Evolutionary conservation across 331 rosid species (phyloP), one percentile per base, ranked within the genome.

Genomic region (Quercus phellos): DNA sequence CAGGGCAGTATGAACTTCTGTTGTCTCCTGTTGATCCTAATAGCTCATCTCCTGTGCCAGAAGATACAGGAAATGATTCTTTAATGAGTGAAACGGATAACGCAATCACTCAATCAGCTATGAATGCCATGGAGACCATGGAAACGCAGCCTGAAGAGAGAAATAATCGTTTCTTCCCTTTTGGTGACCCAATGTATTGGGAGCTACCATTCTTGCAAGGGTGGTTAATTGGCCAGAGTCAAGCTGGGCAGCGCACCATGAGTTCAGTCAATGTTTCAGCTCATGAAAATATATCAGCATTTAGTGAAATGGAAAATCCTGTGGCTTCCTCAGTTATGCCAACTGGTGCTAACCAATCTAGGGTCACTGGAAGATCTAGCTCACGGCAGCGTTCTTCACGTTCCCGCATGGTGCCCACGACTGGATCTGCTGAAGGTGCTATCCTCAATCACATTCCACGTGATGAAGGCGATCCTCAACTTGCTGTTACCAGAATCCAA

Each of bases 181-280:
- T 89, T 42, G 87, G 91, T 76, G 97, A 90, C 34, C 74, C 90
- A 74, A 77, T 85, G 63, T 85, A 85, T 75, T 92, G 99, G 99
- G 99, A 94, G 71, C 80, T 91, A 63, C 98, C 99, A 84, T 94
- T 92, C 87, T 87, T 94, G 79, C 99, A 91, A 80, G 99, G 99
- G 55, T 94, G 91, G 94, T 80, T 94, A 78, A 90, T 94, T 84
- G 98, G 98, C 84, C 98, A 94, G 84, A 90, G 84, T 81, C 97
- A 94, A 87, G 97, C 83, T 60, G 90, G 88, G 63, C 89, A 81
- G 70, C 92, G 89, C 30, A 79, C 89, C 69, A 77, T 73, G 90
- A 87, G 79, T 78, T 46, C 69, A 14, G 73, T 54, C 67, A 70
- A 54, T 83, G 80, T 68, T 76, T 75, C 77, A 73, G 38, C 78